Percentiles rank a stretch among this genome's conserved stretches.
phyloP scores from a whole-genome alignment of 805 yeast genomes.

The Hyphopichia homilentoma region DNA sequence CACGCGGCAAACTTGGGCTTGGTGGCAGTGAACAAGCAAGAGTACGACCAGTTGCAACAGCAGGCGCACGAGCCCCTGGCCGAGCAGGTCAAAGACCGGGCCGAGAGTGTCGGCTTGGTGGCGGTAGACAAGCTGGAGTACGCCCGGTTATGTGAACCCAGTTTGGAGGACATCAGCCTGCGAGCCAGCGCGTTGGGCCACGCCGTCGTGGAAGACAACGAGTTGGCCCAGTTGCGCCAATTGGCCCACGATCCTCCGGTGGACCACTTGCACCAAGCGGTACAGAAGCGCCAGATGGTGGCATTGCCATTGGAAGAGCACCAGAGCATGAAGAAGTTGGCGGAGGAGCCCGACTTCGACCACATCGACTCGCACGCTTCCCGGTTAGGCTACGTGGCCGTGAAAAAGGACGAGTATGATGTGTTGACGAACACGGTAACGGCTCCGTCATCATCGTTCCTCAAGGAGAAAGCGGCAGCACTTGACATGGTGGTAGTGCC shows the following conservation, averaged over 20 bases:
- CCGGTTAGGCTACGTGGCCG: slow-evolving; percentile 10
- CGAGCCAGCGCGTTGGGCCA: slow-evolving; percentile 8
- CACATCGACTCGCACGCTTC: slow-evolving; percentile 12
- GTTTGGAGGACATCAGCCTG: slow-evolving; percentile 8
- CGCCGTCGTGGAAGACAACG: slow-evolving; percentile 5
- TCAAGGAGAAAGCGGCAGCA: slow-evolving; percentile 3
- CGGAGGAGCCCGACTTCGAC: slow-evolving; percentile 14
- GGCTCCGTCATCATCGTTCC: slow-evolving; percentile 7
- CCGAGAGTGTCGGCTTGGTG: slow-evolving; percentile 11
- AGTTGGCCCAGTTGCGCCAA: slow-evolving; percentile 1
- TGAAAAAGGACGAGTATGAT: slow-evolving; percentile 10
- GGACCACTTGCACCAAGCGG: slow-evolving; percentile 3
- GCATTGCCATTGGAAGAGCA: slow-evolving; percentile 6
- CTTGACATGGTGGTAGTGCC: slow-evolving; percentile 2
- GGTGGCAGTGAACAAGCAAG: slow-evolving; percentile 4
- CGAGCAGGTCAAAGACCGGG: slow-evolving; percentile 22
- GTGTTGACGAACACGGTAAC: slow-evolving; percentile 4
- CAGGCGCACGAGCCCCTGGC: slow-evolving; percentile 20
- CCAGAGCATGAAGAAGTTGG: slow-evolving; percentile 6
- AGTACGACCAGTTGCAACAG: slow-evolving; percentile 3
- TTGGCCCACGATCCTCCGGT: slow-evolving; percentile 5
- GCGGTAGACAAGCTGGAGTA: slow-evolving; percentile 14
- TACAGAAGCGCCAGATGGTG: neutral
- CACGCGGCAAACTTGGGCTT: slow-evolving; percentile 4
- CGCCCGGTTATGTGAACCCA: slow-evolving; percentile 17